Evolutionary conservation across 768 basidiomycete genomes (phyloP), one percentile per base, ranked within the genome.

Genomic region (Tylopilus sp.): DNA sequence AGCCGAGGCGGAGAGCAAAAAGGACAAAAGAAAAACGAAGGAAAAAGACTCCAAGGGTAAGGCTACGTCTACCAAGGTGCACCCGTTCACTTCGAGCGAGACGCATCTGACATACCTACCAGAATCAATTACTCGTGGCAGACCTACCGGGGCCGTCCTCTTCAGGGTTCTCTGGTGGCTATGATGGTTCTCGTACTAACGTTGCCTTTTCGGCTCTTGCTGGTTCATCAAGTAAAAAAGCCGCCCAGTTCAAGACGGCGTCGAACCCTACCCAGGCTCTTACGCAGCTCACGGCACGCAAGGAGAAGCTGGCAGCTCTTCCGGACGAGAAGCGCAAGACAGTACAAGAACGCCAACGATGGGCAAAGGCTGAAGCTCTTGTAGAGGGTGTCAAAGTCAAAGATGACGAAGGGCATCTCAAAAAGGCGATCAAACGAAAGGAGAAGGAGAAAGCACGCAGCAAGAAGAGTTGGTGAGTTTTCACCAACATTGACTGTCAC

Each of bases 381-480:
- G 75, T 97, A 53, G 91, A 90, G 50, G 97, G 97, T 3, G 86
- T 86, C 44, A 99, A 98, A 71, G 85, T 99, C 28, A 82, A 81
- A 45, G 97, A 98, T 61, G 90, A 95, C 60, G 92, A 92, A 66
- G 67, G 60, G 1, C 75, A 86, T 41, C 69, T 99, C 63, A 98
- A 96, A 76, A 98, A 97, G 75, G 93, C 93, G 37, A 84, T 82
- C 9, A 98, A 97, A 77, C 77, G 90, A 68, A 86, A 90, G 58
- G 96, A 97, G 71, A 95, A 96, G 70, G 85, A 85, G 61, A 98
- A 98, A 68, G 63, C 55, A 22, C 94, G 90, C 75, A 84, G 85
- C 54, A 90, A 89, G 68, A 89, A 87, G 64, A 78, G 81, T 40
- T 98, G 96, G 95, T 95, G 56, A 51, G 86, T 29, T n/a, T n/a